Conservation (phyloP, 108 stramenopile genomes). For the Cyclostephanos invisitatus region DNA sequence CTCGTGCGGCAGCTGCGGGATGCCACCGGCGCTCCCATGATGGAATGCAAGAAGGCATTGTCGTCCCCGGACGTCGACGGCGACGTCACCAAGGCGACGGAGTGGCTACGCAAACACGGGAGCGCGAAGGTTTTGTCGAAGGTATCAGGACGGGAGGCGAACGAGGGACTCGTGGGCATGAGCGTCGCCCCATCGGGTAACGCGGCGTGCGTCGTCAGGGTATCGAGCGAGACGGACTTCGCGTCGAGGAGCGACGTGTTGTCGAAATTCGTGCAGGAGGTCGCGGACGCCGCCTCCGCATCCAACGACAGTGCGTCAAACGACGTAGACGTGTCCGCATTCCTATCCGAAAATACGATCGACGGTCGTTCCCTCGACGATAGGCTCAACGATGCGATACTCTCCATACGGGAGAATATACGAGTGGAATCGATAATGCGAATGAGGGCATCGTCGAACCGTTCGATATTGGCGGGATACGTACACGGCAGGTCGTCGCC, state of each 20-base stretch:
- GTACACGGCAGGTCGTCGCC: conserved; percentile 65
- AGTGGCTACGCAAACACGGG: conserved; percentile 84
- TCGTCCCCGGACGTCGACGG: conserved; percentile 52
- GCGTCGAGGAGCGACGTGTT: conserved; percentile 63
- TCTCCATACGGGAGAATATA: conserved; percentile 82
- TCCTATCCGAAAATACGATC: conserved; percentile 34
- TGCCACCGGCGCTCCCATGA: conserved; percentile 80
- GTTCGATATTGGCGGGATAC: conserved; percentile 67
- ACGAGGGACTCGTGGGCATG: conserved; percentile 74
- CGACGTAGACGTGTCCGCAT: conserved; percentile 24
- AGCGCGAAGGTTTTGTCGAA: conserved; percentile 75
- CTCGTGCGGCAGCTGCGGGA: conserved; percentile 67
- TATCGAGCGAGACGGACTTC: conserved; percentile 84
- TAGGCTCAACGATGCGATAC: conserved; percentile 68
- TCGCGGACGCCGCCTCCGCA: conserved; percentile 63
- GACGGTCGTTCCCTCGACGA: conserved; percentile 48
- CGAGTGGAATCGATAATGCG: conserved; percentile 52
- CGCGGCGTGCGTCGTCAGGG: conserved; percentile 66
- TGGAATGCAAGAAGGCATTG: conserved; percentile 86
- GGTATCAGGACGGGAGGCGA: conserved; percentile 64
- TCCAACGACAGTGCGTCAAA: neutral
- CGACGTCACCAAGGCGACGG: conserved; percentile 56
- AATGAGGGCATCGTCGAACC: conserved; percentile 38
- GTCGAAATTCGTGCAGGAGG: conserved; percentile 60
- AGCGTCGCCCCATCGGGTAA: neutral